phyloP scores from a whole-genome alignment of 2,329 filamentous ascomycete species.

The Aspergillus sp. region DNA sequence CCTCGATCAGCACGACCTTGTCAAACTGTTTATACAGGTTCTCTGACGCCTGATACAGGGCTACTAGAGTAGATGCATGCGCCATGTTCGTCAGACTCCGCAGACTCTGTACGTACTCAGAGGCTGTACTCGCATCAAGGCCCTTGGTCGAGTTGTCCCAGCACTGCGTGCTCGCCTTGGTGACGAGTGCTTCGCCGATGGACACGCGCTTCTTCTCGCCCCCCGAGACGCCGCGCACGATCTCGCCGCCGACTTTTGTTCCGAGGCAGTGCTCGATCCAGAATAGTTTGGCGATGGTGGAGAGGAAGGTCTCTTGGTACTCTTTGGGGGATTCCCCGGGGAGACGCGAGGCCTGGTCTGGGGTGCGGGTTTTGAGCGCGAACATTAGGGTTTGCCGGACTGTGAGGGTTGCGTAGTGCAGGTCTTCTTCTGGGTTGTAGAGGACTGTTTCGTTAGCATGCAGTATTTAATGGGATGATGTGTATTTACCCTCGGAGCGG shows the following conservation, averaged over 20 bases:
- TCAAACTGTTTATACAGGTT: constrained; percentile 59
- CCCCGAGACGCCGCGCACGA: constrained; percentile 69
- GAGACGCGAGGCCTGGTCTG: constrained; percentile 60
- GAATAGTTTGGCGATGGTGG: constrained; percentile 69
- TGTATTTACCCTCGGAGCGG: constrained; percentile 40
- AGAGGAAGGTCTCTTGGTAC: constrained; percentile 62
- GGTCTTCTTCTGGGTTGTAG: constrained; percentile 76
- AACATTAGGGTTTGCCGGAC: constrained; percentile 74
- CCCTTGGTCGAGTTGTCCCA: constrained; percentile 78
- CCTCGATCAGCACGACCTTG: constrained; percentile 67
- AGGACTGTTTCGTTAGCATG: constrained; percentile 45
- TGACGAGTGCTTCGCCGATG: constrained; percentile 75
- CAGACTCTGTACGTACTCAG: constrained; percentile 70
- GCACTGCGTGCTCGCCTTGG: constrained; percentile 63
- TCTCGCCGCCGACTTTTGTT: constrained; percentile 74
- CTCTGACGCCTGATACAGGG: constrained; percentile 68
- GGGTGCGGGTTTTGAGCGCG: constrained; percentile 68
- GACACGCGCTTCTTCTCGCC: constrained; percentile 77
- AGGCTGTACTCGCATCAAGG: constrained; percentile 70
- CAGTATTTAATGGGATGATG: neutral
- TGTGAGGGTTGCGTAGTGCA: constrained; percentile 75
- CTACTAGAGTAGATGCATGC: constrained; percentile 62
- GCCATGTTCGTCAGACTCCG: constrained; percentile 65
- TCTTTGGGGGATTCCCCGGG: constrained; percentile 62
- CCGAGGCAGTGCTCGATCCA: constrained; percentile 70